Evolutionary conservation across 257 asterid species (phyloP), one percentile per base, ranked within the genome.

Genomic region (Cinchona pubescens): DNA sequence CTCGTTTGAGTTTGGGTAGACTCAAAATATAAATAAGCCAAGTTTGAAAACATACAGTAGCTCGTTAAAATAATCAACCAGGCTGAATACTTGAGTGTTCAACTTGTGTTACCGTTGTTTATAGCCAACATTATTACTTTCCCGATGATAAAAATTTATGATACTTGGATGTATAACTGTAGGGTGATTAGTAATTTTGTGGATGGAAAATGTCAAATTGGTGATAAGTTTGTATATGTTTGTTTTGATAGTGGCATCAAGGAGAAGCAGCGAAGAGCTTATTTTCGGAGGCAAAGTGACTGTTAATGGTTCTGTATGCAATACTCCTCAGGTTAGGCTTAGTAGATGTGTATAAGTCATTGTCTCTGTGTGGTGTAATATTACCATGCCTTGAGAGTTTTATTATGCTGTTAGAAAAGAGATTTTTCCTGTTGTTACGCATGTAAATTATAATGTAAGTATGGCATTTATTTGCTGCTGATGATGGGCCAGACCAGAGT

Each of bases 191-290:
- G 42, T 27, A 5, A 19, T 11, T 19, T 35, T 8, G 46, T 16
- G 49, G 29, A 53, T 29, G 34, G 23, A 38, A 19, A 12, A 19
- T 56, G n/a, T n/a, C 25, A 60, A 55, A 48, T 14, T 45, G 21
- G 63, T 34, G 38, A 45, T 61, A 42, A 42, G 7, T 67, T 71
- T n/a, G 46, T n/a, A 60, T 58, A 49, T 63, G 58, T 73, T 76
- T 76, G 53, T 55, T 82, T 79, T 72, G 72, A 42, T 85, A 95
- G 99, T 95, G 84, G 98, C 98, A 51, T 95, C 99, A 46, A 87
- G 99, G 83, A 85, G 99, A 83, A 95, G 98, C 84, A 80, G 99
- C 25, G 99, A 92, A 77, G 98, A 95, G 84, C 88, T 95, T 82
- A 92, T 95, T 72, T 91, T 91, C 81, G 82, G 88, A 77, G 98